Base-by-base conservation (phyloP, 257 asterid species). In the Gentiana macrophylla region DNA sequence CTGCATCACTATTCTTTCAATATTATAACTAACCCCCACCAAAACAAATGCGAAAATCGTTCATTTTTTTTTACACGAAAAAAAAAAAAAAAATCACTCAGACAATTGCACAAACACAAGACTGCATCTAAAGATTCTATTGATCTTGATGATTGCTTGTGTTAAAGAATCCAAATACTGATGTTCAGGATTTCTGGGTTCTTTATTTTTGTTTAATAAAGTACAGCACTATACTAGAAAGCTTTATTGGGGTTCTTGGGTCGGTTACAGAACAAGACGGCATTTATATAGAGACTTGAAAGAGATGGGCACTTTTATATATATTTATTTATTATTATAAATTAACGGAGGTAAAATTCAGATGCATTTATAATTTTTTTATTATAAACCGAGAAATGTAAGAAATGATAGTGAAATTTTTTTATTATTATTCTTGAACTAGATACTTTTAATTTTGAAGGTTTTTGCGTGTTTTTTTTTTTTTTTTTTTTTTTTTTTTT, bases 1-100 rank as follows among this genome's bases (percentile, higher is more conserved):
- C 76, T 62, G 77, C 77, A 66, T 72, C 76, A 49, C 59, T 72
- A 48, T 56, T 53, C 37, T 15, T 36, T 35, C 32, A 41, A 33
- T 35, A 56, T 61, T 34, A 32, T 57, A 41, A 35, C 61, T 38
- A 55, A 59, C 37, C 32, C 57, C 71, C 56, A 47, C 71, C 41
- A 35, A 52, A 55, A 46, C 10, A 56, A n/a, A 37, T 10, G 52
- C 36, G 47, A 10, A 45, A 5, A 52, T 10, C 35, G 9, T 41
- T 3, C 9, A 41, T 41, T 41, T 41, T 10, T 24, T 24, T 24
- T 24, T 6, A 35, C 70, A 55, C 7, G 4, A 46, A 59, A 59
- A 34, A 5, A 13, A 12, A 1, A 34, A 12, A 35, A 35, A 4
- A 55, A 43, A 8, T 32, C 5, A 51, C 32, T 45, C 12, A 43